Conservation (phyloP, 2,329 filamentous ascomycete genomes). For the Metarhizium robertsii region DNA sequence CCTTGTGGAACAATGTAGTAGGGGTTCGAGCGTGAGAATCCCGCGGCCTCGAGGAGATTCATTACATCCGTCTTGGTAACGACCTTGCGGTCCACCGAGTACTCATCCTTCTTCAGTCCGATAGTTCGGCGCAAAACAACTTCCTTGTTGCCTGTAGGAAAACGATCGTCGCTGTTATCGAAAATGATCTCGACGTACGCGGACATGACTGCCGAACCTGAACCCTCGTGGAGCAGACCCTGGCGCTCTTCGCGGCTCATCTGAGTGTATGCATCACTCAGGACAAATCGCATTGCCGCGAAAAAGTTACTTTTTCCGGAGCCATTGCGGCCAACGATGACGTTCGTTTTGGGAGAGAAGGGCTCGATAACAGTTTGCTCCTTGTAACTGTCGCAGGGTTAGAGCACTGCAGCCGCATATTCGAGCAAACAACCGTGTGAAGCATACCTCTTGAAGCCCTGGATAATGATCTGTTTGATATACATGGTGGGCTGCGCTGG, state of each 20-base stretch:
- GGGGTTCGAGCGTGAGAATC: constrained; percentile 93
- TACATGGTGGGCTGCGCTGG: constrained; percentile 57
- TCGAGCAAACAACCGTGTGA: not conserved
- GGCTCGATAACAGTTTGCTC: constrained; percentile 98
- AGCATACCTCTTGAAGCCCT: constrained; percentile 93
- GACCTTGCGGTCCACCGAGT: constrained; percentile 93
- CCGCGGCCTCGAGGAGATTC: constrained; percentile 89
- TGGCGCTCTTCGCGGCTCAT: constrained; percentile 94
- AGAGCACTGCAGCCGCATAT: constrained; percentile 8
- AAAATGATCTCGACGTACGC: constrained; percentile 99
- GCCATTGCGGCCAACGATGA: constrained; percentile 97
- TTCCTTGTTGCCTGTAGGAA: constrained; percentile 86
- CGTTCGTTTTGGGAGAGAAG: constrained; percentile 94
- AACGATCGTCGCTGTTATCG: constrained; percentile 93
- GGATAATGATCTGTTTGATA: constrained; percentile 99
- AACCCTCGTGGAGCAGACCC: constrained; percentile 93
- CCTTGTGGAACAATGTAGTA: constrained; percentile 99
- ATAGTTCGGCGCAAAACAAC: constrained; percentile 89
- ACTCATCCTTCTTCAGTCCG: constrained; percentile 96
- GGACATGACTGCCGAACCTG: constrained; percentile 94
- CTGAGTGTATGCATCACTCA: constrained; percentile 94
- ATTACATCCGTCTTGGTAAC: constrained; percentile 90
- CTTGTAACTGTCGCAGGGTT: constrained; percentile 66
- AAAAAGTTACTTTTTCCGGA: constrained; percentile 99
- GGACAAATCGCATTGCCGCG: constrained; percentile 94